Conservation (phyloP, 352 stramenopile species). For the Phytophthora sp. region DNA sequence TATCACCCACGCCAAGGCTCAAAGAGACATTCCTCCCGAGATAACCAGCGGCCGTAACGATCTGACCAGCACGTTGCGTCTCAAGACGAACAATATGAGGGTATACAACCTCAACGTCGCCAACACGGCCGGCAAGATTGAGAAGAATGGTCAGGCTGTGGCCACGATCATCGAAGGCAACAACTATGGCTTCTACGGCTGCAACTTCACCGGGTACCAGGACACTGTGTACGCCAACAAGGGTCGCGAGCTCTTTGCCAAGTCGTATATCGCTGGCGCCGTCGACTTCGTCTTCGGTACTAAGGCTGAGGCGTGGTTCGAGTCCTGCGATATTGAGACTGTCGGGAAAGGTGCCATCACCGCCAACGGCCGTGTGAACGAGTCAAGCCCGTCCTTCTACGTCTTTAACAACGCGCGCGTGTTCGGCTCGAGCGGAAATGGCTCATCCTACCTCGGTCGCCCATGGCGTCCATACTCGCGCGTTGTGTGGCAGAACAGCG, state of each 20-base stretch:
- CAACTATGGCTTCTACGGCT: conserved; percentile 21
- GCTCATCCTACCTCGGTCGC: conserved; percentile 8
- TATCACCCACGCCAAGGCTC: conserved; percentile 14
- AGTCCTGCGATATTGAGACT: conserved; percentile 18
- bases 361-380: conserved; percentile 12
- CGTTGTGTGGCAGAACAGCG: conserved; percentile 18
- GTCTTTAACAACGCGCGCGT: conserved; percentile 23
- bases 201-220: conserved; percentile 22
- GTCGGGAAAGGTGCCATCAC: conserved; percentile 14
- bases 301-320: conserved; percentile 9
- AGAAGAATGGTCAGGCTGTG: conserved; percentile 13
- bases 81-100: conserved; percentile 18
- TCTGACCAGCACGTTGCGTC: conserved; percentile 16
- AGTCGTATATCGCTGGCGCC: conserved; percentile 14
- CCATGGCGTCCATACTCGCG: conserved; percentile 13
- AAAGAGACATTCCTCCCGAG: conserved; percentile 9
- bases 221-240: conserved; percentile 24
- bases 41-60: conserved; percentile 13
- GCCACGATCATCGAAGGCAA: conserved; percentile 13
- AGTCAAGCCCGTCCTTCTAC: conserved; percentile 8
- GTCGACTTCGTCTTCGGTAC: conserved; percentile 24
- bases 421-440: conserved; percentile 1
- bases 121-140: conserved; percentile 11
- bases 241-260: conserved; percentile 10
- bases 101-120: conserved; percentile 23